Evolutionary conservation across 345 rosid genomes (phyloP).

Genomic region (Lumnitzera littorea): DNA sequence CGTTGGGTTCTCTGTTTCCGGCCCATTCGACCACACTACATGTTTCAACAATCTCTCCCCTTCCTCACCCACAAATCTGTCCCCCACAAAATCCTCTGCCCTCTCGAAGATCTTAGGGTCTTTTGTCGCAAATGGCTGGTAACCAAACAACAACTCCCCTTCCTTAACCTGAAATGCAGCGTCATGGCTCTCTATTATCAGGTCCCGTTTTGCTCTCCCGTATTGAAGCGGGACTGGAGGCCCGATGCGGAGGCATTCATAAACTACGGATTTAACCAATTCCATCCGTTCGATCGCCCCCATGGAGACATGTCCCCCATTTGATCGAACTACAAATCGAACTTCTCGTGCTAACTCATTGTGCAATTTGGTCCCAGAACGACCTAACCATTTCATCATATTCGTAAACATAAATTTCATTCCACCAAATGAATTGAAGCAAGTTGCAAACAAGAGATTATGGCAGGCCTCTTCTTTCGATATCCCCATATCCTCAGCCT

Average conservation of each 20-base stretch:
- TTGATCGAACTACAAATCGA: constrained; percentile 7
- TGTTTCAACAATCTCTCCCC: constrained; percentile 33
- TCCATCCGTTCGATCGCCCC: constrained; percentile 15
- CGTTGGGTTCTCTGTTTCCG: constrained; percentile 26
- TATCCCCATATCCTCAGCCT: constrained; percentile 18
- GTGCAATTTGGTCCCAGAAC: constrained; percentile 14
- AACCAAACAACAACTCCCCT: constrained; percentile 21
- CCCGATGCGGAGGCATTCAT: constrained; percentile 21
- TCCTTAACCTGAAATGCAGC: constrained; percentile 16
- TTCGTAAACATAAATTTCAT: constrained; percentile 11
- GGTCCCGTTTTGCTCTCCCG: constrained; percentile 18
- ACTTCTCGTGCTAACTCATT: constrained; percentile 11
- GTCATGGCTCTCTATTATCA: constrained; percentile 22
- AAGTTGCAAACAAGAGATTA: constrained; percentile 14
- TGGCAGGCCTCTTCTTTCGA: constrained; percentile 19
- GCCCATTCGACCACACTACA: constrained; percentile 41
- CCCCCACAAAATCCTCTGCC: constrained; percentile 17
- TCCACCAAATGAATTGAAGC: constrained; percentile 23
- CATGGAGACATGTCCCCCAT: constrained; percentile 10
- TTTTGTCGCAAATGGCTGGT: constrained; percentile 23
- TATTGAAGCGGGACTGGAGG: constrained; percentile 19
- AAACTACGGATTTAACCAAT: constrained; percentile 18
- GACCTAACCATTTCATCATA: constrained; percentile 16
- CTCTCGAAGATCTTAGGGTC: constrained; percentile 20
- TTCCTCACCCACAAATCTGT: constrained; percentile 17